Conservation (phyloP, 306 rosid species). For the Acacia crassicarpa region DNA sequence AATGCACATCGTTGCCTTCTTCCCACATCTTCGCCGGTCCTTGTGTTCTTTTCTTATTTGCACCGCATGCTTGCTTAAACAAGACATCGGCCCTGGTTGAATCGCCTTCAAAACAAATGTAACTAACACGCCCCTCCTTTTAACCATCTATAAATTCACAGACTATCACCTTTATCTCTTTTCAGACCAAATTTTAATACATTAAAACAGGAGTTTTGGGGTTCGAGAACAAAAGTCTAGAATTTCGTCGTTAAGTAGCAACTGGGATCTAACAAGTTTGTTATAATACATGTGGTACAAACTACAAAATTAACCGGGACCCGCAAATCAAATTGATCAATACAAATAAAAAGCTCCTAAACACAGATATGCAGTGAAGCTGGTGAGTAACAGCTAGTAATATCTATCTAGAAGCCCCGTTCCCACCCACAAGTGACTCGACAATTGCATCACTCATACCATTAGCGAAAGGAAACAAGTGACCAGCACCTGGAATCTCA, state of each 20-base stretch:
- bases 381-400: conserved; percentile 14
- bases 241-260: conserved; percentile 3
- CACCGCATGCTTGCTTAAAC: background rate
- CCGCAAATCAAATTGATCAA: conserved; percentile 10
- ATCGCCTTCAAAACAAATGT: background rate
- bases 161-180: background rate
- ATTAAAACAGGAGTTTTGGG: background rate
- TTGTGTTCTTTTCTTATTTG: too few species aligned
- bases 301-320: background rate
- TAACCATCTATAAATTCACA: background rate
- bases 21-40: too few species aligned
- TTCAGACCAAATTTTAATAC: background rate
- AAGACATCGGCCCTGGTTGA: too few species aligned
- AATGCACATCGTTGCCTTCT: too few species aligned
- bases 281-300: background rate
- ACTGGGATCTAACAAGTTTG: conserved; percentile 15
- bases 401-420: conserved; percentile 31
- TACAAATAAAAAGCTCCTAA: conserved; percentile 25
- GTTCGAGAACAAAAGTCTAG: background rate
- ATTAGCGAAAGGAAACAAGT: conserved; percentile 53
- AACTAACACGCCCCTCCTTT: background rate
- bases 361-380: conserved; percentile 18
- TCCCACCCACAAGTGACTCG: conserved; percentile 47
- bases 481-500: conserved; percentile 78
- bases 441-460: conserved; percentile 55